phyloP scores from a whole-genome alignment of 192 early-diverging fungal species.

The Glomus cerebriforme region DNA sequence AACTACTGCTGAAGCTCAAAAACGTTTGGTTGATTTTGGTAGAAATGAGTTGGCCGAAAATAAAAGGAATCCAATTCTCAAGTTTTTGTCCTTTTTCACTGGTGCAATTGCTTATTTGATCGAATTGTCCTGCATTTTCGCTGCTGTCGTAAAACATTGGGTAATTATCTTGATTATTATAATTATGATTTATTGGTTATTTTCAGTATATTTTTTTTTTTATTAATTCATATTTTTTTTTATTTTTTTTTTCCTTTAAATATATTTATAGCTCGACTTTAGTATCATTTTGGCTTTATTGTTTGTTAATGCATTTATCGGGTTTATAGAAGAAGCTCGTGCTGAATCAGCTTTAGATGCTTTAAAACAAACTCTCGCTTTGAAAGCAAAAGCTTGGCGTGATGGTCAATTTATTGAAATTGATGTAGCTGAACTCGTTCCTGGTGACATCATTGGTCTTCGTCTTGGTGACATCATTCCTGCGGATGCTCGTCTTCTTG shows the following conservation, averaged over 20 bases:
- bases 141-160: constrained; percentile 66
- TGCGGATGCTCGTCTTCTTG: constrained; percentile 83
- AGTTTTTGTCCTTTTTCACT: constrained; percentile 84
- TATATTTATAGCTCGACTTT: constrained; percentile 64
- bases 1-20: constrained; percentile 70
- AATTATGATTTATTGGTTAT: too few relatives aligned
- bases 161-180: too few relatives aligned
- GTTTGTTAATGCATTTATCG: constrained; percentile 88
- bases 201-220: not conserved
- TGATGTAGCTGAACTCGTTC: constrained; percentile 77
- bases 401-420: constrained; percentile 75
- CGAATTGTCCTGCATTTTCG: constrained; percentile 84
- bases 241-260: constrained; percentile 1
- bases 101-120: constrained; percentile 92
- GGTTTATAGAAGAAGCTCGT: constrained; percentile 91
- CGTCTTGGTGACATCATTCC: constrained; percentile 95
- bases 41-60: constrained; percentile 81
- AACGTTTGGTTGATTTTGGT: constrained; percentile 76
- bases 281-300: constrained; percentile 80
- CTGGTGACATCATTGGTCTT: constrained; percentile 89
- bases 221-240: not conserved
- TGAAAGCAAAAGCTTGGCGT: constrained; percentile 81
- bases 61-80: constrained; percentile 82
- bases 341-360: constrained; percentile 94
- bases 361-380: constrained; percentile 89